Conservation (phyloP, 148 eudicot species). For the Beta vulgaris region DNA sequence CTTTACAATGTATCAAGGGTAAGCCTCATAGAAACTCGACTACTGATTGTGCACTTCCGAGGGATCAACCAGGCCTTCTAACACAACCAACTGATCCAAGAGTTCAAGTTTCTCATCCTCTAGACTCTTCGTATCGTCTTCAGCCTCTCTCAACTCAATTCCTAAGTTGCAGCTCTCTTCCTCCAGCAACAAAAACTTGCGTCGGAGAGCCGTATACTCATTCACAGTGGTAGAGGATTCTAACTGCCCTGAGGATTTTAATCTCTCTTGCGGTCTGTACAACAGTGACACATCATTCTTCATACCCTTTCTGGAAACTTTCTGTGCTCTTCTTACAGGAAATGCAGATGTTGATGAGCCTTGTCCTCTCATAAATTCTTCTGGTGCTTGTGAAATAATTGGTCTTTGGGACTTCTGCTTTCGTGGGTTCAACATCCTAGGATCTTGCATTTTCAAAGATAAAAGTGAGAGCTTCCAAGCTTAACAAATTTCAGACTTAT, state of each 20-base stretch:
- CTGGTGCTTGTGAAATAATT: slow-evolving; percentile 38
- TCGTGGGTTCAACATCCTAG: slow-evolving; percentile 43
- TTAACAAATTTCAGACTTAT: not conserved
- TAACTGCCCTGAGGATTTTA: slow-evolving; percentile 37
- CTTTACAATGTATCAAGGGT: slow-evolving; percentile 9
- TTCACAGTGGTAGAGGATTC: slow-evolving; percentile 49
- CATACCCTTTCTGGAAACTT: slow-evolving; percentile 41
- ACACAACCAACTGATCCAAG: slow-evolving; percentile 69
- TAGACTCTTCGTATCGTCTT: slow-evolving; percentile 60
- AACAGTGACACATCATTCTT: slow-evolving; percentile 34
- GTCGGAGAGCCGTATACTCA: slow-evolving; percentile 62
- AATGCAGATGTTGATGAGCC: slow-evolving; percentile 26
- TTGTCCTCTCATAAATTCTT: slow-evolving; percentile 36
- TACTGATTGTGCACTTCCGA: slow-evolving; percentile 41
- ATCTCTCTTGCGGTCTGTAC: slow-evolving; percentile 43
- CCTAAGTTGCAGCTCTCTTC: slow-evolving; percentile 71
- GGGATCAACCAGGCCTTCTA: slow-evolving; percentile 83
- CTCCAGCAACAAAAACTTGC: slow-evolving; percentile 64
- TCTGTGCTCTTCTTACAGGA: slow-evolving; percentile 34
- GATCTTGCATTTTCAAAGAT: slow-evolving; percentile 52
- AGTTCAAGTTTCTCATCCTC: slow-evolving; percentile 70
- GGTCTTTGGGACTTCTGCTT: slow-evolving; percentile 54
- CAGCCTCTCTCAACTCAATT: slow-evolving; percentile 51
- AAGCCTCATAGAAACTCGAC: not conserved
- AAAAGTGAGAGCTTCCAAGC: not conserved